Base-by-base conservation (phyloP, 2,329 filamentous ascomycete species). In the Graphiopsis chlorocephala region DNA sequence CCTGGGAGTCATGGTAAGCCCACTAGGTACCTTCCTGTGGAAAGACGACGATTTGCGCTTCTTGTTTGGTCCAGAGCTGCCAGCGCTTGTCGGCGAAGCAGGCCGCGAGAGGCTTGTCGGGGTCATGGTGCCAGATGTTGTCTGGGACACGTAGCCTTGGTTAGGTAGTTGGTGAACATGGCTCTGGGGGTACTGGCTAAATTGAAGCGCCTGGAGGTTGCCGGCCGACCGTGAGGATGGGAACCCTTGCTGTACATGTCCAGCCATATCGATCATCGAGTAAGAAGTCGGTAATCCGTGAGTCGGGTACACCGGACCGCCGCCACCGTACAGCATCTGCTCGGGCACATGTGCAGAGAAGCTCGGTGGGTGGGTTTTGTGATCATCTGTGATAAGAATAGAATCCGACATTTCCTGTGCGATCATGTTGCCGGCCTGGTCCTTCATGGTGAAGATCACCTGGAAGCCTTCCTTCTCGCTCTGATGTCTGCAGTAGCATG, bases 361-460 rank as follows among this genome's bases (percentile, higher is more conserved):
- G 53, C 67, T 70, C 23, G 70, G 71, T 15, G 74, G 74, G 71
- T 92, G 90, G 8, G 92, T 97, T 80, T 98, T 98, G 81, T 98
- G 94, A 73, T 99, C 94, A 75, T 99, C 94, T 1, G 95, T 98
- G 68, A 98, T 97, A 85, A 97, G 94, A 69, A 98, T 96, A 0
- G 92, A 91, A 63, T 90, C 88, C 23, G 92, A 92, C 69, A 97
- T 89, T 61, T 88, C 87, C 78, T 99, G 94, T 7, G 92, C 91
- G 50, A 98, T 81, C 33, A 97, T 81, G 52, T 88, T 87, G 71
- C 89, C 90, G 68, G 87, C 81, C 73, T 86, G 86, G 77, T 97
- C 92, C 74, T 93, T 96, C 73, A 99, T 84, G 1, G 94, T 98
- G 78, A 98, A 96, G 68, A 99, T 96, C 72, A 98, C 93, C 78